Evolutionary conservation across 2,329 filamentous ascomycete species (phyloP), one percentile per base, ranked within the genome.

Genomic region (Claviceps sorghi): DNA sequence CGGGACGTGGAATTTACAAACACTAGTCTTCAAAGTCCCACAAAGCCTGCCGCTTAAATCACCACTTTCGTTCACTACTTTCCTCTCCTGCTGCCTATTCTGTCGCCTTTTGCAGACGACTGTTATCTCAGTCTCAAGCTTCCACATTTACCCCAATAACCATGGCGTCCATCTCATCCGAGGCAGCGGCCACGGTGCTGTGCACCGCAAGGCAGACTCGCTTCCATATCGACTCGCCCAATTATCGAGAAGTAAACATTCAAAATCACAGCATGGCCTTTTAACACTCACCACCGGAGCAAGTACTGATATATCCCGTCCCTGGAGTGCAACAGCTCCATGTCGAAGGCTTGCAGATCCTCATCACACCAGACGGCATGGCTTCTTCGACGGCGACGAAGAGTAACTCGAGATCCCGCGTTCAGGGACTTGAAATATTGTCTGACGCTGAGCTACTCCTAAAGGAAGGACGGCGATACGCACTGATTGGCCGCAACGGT

Each of bases 401-500:
- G 62, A 69, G 68, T 30, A 83, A 78, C 60, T 65, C 60, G 55
- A 75, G 61, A 64, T 71, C 59, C 38, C 72, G 63, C 45, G 56
- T 61, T 11, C 69, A 73, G 4, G 75, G 75, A 10, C 67, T 74
- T n/a, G 87, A 93, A 63, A 77, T 94, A 6, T 72, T 94, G 3
- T 72, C 72, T 10, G 79, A 84, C 63, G 84, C 84, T 1, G 82
- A 81, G 53, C 68, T 94, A 38, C 78, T 82, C 26, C 69, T 94
- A 3, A 86, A 91, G 57, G 78, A 82, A 49, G 83, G 85, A 0
- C 74, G 81, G 46, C 76, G 85, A 55, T 94, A 94, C 71, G 87
- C 86, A 0, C 71, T 94, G 1, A 73, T 91, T 21, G 88, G 88
- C 0, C 76, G 86, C 7, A 94, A 94, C 66, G 88, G 88, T 0